Percentiles rank a stretch among this genome's conserved stretches.
These are phyloP conservation scores for Naematelia encephala DNA, from an alignment of 768 basidiomycete genomes.

Conservation along the genomic window DNA sequence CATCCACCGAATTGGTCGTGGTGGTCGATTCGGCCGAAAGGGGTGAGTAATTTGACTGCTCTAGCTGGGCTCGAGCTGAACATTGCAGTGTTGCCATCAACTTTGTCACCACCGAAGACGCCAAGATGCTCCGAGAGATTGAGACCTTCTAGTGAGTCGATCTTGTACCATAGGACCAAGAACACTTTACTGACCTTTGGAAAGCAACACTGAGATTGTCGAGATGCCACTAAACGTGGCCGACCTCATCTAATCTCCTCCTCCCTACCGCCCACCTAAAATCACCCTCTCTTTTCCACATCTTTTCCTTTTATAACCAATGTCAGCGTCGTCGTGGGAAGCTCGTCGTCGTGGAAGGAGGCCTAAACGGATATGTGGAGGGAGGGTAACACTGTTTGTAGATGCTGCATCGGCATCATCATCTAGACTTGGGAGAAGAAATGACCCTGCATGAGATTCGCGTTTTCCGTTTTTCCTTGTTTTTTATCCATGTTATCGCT, in stretches of 20 bases:
- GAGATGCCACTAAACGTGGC: slow-evolving; percentile 97
- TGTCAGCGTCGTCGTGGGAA: slow-evolving; percentile 15
- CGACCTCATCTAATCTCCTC: slow-evolving; percentile 71
- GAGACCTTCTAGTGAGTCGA: slow-evolving; percentile 89
- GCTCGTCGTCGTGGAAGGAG: slow-evolving; percentile 37
- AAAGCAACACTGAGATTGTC: slow-evolving; percentile 62
- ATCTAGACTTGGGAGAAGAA: slow-evolving; percentile 35
- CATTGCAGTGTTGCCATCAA: slow-evolving; percentile 83
- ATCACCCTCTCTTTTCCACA: background rate
- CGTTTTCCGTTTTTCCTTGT: background rate
- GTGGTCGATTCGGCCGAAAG: slow-evolving; percentile 97
- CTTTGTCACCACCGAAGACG: slow-evolving; percentile 87
- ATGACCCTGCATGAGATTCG: background rate
- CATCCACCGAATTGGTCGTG: slow-evolving; percentile 98
- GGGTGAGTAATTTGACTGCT: slow-evolving; percentile 44
- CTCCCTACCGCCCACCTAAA: background rate
- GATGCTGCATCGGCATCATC: slow-evolving; percentile 19
- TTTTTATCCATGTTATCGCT: background rate
- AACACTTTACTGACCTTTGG: slow-evolving; percentile 16
- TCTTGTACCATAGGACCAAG: slow-evolving; percentile 29
- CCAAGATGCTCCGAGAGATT: slow-evolving; percentile 93
- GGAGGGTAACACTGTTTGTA: slow-evolving; percentile 27
- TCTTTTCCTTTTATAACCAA: slow-evolving; percentile 3
- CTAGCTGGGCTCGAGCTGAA: background rate
- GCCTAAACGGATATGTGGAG: slow-evolving; percentile 38